Conservation (phyloP, 148 eudicot genomes). For the Cornus florida region DNA sequence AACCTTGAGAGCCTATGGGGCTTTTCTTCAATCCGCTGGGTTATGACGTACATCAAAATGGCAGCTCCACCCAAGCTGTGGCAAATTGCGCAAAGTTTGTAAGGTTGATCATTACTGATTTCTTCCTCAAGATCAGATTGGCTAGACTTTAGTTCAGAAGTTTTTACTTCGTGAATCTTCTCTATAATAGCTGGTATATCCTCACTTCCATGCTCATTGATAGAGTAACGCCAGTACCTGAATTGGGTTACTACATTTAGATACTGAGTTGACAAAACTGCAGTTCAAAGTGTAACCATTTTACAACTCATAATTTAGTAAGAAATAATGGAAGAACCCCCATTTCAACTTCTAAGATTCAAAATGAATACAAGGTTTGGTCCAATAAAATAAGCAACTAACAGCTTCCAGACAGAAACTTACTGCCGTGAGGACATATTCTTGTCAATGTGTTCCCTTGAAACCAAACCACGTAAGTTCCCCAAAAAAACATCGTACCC, state of each 20-base stretch:
- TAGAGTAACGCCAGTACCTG: slow-evolving; percentile 95
- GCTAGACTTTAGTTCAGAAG: slow-evolving; percentile 55
- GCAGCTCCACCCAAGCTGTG: slow-evolving; percentile 98
- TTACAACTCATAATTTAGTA: background rate
- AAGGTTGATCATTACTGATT: slow-evolving; percentile 50
- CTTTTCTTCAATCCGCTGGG: slow-evolving; percentile 57
- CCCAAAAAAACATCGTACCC: slow-evolving; percentile 97
- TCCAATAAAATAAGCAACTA: background rate
- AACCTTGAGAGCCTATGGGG: slow-evolving; percentile 82
- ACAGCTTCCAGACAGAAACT: slow-evolving; percentile 29
- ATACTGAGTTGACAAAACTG: background rate
- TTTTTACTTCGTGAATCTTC: slow-evolving; percentile 83
- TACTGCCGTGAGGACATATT: slow-evolving; percentile 79
- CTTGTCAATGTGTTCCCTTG: slow-evolving; percentile 85
- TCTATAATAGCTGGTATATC: slow-evolving; percentile 90
- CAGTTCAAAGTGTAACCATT: slow-evolving; percentile 7
- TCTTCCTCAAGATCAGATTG: slow-evolving; percentile 42
- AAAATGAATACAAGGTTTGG: background rate
- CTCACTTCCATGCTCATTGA: slow-evolving; percentile 90
- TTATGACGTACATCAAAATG: slow-evolving; percentile 71
- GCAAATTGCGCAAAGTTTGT: slow-evolving; percentile 75
- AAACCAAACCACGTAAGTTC: slow-evolving; percentile 88
- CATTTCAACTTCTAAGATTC: background rate
- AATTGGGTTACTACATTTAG: slow-evolving; percentile 10
- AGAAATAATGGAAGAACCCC: background rate